These are phyloP conservation scores for Irineochytrium annulatum DNA, from an alignment of 192 early-diverging fungal species.

Conservation along the genomic window DNA sequence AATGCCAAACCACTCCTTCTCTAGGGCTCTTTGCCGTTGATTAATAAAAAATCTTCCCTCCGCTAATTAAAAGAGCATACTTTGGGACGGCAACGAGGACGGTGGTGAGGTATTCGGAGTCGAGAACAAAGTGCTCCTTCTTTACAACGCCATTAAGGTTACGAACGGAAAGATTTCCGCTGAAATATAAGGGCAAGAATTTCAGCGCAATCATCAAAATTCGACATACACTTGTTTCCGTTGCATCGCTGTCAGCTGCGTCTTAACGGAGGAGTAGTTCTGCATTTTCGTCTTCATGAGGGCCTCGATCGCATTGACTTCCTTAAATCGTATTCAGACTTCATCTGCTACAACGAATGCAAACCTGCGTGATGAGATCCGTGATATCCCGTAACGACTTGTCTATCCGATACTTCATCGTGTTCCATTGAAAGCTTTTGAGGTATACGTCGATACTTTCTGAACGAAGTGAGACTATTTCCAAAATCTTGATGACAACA, in stretches of 20 bases:
- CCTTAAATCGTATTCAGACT: conserved; percentile 45
- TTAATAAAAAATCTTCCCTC: conserved; percentile 9
- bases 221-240: conserved; percentile 72
- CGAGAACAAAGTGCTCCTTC: conserved; percentile 83
- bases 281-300: conserved; percentile 88
- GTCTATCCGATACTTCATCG: conserved; percentile 93
- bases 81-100: conserved; percentile 93
- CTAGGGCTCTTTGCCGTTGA: conserved; percentile 41
- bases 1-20: conserved; percentile 76
- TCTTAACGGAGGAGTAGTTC: conserved; percentile 80
- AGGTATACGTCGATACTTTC: conserved; percentile 86
- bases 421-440: conserved; percentile 89
- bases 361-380: conserved; percentile 71
- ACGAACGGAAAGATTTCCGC: conserved; percentile 81
- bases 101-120: conserved; percentile 93
- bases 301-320: conserved; percentile 81
- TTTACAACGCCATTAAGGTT: conserved; percentile 84
- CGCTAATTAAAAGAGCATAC: conserved; percentile 35
- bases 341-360: neutral
- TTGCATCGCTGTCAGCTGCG: conserved; percentile 73
- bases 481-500: conserved; percentile 24
- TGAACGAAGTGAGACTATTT: conserved; percentile 27
- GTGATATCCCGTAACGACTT: conserved; percentile 84
- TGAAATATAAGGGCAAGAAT: conserved; percentile 15
- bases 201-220: conserved; percentile 5